These are phyloP conservation scores for Sphagnum contortum DNA, from an alignment of 225 moss, liverwort and hornwort species.

Conservation along the genomic window DNA sequence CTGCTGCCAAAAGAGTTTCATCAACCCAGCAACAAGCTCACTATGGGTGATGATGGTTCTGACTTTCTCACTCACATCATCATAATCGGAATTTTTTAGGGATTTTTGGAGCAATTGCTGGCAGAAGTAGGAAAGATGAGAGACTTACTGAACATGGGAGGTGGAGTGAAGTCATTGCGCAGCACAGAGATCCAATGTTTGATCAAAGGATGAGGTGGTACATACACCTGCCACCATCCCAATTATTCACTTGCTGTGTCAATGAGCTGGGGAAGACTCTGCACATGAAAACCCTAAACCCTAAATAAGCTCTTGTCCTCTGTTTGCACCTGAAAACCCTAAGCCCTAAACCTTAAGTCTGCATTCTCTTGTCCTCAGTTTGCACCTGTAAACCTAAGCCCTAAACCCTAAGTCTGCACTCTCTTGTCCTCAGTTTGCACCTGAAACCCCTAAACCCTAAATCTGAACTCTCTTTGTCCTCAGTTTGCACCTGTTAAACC, in stretches of 20 bases:
- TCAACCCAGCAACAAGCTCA: no score
- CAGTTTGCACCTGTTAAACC: neutral
- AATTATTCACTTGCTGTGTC: no score
- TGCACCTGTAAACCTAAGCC: neutral
- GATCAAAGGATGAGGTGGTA: slow-evolving; percentile 88
- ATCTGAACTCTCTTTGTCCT: neutral
- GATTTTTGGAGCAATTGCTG: no score
- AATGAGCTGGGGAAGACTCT: no score
- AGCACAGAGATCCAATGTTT: slow-evolving; percentile 89
- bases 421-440: neutral
- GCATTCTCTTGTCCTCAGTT: neutral
- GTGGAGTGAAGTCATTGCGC: slow-evolving; percentile 77
- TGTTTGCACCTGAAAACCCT: neutral
- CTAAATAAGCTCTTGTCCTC: neutral
- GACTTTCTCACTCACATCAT: no score
- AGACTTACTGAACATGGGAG: slow-evolving; percentile 77
- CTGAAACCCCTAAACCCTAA: neutral
- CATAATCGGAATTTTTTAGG: no score
- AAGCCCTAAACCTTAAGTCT: neutral
- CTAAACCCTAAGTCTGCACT: neutral
- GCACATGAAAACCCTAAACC: neutral
- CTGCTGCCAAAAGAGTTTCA: no score
- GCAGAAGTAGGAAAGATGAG: neutral
- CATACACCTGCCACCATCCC: slow-evolving; percentile 46
- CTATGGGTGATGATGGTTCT: no score